Conservation (phyloP, 2,329 filamentous ascomycete genomes). For the Anisogramma anomala region DNA sequence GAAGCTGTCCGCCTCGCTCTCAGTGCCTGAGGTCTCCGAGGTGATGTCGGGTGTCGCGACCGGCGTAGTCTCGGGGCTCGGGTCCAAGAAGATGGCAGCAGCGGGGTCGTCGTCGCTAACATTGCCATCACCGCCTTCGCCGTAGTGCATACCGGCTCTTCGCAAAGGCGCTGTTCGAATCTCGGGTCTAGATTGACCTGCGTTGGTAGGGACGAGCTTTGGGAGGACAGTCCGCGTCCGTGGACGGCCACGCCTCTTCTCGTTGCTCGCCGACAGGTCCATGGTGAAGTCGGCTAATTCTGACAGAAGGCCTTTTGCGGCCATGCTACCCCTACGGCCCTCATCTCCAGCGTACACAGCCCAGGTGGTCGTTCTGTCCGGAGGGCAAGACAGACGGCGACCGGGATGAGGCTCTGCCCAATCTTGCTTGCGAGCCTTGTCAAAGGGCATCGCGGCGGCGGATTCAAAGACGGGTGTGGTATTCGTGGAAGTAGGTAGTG, state of each 20-base stretch:
- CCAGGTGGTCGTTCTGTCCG: slow-evolving; percentile 18
- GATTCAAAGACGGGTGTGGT: slow-evolving; percentile 14
- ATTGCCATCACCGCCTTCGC: neutral
- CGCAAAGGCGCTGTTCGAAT: slow-evolving; percentile 11
- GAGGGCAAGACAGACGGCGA: slow-evolving; percentile 26
- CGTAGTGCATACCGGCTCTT: neutral
- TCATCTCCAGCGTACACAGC: slow-evolving; percentile 17
- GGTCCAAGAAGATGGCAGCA: neutral
- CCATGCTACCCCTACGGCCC: slow-evolving; percentile 32
- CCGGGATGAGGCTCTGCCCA: slow-evolving; percentile 39
- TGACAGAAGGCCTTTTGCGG: slow-evolving; percentile 32
- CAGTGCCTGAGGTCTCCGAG: slow-evolving; percentile 9
- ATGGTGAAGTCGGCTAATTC: slow-evolving; percentile 7
- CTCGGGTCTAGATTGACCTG: slow-evolving; percentile 3
- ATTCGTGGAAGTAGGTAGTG: slow-evolving; percentile 31
- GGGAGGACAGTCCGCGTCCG: slow-evolving; percentile 12
- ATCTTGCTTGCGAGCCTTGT: slow-evolving; percentile 17
- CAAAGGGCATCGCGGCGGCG: slow-evolving; percentile 16
- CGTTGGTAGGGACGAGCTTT: slow-evolving; percentile 6
- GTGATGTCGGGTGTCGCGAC: slow-evolving; percentile 3
- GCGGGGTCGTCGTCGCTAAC: neutral
- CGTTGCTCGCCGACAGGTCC: slow-evolving; percentile 11
- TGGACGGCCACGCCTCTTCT: slow-evolving; percentile 9
- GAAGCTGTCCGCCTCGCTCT: slow-evolving; percentile 10
- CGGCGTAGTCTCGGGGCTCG: neutral